A percentile compares a stretch with the other conserved stretches of the same genome.
Evolutionary conservation across 306 rosid species (phyloP).

Genomic region (Dalbergia oliveri): DNA sequence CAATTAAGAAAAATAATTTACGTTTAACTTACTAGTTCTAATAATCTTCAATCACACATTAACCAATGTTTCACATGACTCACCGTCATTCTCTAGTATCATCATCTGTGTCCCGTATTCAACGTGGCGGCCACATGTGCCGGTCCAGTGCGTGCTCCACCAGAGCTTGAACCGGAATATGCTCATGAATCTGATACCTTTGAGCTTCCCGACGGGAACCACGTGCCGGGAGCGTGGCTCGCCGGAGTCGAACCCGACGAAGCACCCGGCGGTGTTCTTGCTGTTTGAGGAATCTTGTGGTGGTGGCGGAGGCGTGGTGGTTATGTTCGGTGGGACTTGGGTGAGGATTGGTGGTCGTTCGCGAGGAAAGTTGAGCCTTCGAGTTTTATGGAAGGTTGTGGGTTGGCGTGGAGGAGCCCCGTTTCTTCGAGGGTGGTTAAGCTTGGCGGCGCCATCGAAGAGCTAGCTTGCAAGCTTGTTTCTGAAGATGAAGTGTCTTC

Average conservation of each 20-base stretch:
- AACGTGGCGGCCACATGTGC: constrained; percentile 57
- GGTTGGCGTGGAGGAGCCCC: constrained; percentile 14
- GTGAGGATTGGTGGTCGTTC: constrained; percentile 63
- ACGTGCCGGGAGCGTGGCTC: constrained; percentile 58
- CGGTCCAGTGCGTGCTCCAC: constrained; percentile 84
- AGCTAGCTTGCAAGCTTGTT: no score
- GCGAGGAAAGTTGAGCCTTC: constrained; percentile 59
- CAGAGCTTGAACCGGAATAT: constrained; percentile 78
- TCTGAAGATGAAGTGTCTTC: background rate
- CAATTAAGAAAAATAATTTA: no score
- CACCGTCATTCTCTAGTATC: constrained; percentile 50
- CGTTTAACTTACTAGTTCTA: no score
- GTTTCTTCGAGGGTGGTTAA: constrained; percentile 40
- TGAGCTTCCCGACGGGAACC: constrained; percentile 59
- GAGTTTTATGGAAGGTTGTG: constrained; percentile 49
- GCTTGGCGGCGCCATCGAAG: constrained; percentile 65
- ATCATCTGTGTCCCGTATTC: constrained; percentile 74
- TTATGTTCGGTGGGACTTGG: constrained; percentile 61
- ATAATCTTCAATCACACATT: no score
- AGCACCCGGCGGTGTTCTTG: constrained; percentile 49
- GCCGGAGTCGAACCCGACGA: constrained; percentile 63
- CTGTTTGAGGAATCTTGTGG: constrained; percentile 12
- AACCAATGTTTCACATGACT: background rate
- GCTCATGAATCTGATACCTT: constrained; percentile 57
- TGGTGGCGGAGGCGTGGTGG: constrained; percentile 48